Percentiles rank a stretch among this genome's conserved stretches.
Conservation (phyloP, 139 green algal genomes). For the Micractinium conductrix region DNA sequence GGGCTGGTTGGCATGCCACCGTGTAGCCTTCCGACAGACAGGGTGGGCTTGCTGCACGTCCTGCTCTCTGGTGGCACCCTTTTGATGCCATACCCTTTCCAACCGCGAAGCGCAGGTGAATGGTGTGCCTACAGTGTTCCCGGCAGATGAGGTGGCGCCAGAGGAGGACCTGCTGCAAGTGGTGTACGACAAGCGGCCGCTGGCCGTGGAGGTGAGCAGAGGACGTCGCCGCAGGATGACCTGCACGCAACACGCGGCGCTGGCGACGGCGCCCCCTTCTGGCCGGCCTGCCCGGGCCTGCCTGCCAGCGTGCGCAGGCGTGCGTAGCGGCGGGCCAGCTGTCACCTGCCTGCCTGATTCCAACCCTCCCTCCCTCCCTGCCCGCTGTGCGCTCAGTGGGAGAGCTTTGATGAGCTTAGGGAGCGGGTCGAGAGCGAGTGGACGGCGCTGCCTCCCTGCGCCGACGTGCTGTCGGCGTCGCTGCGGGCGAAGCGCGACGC, state of each 20-base stretch:
- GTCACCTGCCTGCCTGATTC: neutral
- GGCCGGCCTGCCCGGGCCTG: neutral
- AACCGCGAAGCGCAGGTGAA: slow-evolving; percentile 37
- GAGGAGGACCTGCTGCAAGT: slow-evolving; percentile 77
- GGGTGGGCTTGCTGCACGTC: too few relatives aligned
- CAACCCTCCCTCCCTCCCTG: neutral
- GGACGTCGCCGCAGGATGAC: too few relatives aligned
- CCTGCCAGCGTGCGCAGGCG: too few relatives aligned
- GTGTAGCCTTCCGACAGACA: too few relatives aligned
- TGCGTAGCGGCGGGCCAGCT: too few relatives aligned
- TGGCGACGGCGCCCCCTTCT: too few relatives aligned
- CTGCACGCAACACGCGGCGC: too few relatives aligned
- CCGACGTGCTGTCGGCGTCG: slow-evolving; percentile 60
- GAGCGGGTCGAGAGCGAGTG: slow-evolving; percentile 71
- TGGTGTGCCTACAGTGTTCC: slow-evolving; percentile 82
- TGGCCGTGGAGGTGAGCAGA: slow-evolving; percentile 44
- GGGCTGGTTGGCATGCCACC: too few relatives aligned
- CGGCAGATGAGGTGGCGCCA: slow-evolving; percentile 69
- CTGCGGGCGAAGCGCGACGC: slow-evolving; percentile 65
- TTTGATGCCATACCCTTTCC: too few relatives aligned
- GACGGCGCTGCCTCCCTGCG: slow-evolving; percentile 61
- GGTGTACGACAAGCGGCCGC: slow-evolving; percentile 78
- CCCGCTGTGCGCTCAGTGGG: slow-evolving; percentile 69
- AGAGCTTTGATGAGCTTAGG: slow-evolving; percentile 71
- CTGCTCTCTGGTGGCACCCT: too few relatives aligned